Evolutionary conservation across 148 eudicot species (phyloP).

Genomic region (Silene uniflora): DNA sequence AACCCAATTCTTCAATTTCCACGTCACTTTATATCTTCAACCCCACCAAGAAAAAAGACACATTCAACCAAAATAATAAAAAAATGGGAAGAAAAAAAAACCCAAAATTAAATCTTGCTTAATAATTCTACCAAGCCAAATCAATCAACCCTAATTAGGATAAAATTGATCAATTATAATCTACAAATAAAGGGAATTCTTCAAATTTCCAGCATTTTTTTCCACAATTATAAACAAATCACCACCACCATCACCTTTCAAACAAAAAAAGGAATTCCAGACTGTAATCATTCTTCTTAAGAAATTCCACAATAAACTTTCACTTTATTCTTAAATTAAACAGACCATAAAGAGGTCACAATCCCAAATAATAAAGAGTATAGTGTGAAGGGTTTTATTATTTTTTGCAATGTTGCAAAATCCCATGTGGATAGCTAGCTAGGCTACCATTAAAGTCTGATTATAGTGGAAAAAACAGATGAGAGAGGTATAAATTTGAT

Average conservation of each 20-base stretch:
- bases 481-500: background rate
- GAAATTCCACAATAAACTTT: conserved; percentile 12
- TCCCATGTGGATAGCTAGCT: conserved; percentile 45
- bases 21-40: conserved; percentile 3
- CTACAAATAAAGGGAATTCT: background rate
- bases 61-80: conserved; percentile 5
- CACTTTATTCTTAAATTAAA: conserved; percentile 7
- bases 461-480: conserved; percentile 23
- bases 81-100: background rate
- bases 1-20: conserved; percentile 20
- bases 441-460: conserved; percentile 33
- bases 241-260: background rate
- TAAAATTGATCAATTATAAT: background rate
- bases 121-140: conserved; percentile 6
- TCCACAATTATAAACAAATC: background rate
- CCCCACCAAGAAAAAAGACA: conserved; percentile 6
- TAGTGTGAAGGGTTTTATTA: conserved; percentile 13
- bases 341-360: conserved; percentile 25
- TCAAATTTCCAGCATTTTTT: background rate
- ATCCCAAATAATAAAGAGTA: conserved; percentile 24
- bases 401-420: conserved; percentile 19
- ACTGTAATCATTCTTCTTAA: conserved; percentile 27
- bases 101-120: background rate
- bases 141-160: conserved; percentile 10
- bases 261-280: conserved; percentile 31